Base-by-base conservation (phyloP, 768 basidiomycete genomes). In the Boletus sp. region DNA sequence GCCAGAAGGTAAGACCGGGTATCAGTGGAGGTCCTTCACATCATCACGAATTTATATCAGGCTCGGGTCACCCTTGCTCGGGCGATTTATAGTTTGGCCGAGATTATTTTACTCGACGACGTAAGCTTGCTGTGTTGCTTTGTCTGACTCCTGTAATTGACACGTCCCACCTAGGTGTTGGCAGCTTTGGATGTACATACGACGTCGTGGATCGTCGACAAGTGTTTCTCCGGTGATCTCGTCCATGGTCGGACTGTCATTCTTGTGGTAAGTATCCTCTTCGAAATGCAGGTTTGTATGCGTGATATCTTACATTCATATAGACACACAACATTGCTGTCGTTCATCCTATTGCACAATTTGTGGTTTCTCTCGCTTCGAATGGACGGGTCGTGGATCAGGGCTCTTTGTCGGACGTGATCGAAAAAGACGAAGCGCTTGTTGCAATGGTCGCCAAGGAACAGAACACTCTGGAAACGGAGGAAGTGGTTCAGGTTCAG, bases 31-130 rank as follows among this genome's bases (percentile, higher is more conserved):
- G 9, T 3, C 6, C 8, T 29, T 14, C 35, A 11, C 15, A 11
- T 8, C n/a, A 18, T 37, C 28, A 49, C 7, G 0, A 6, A 1
- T 29, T 54, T 54, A 1, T n/a, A 17, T 35, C 18, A 54, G 52
- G 47, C 52, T 39, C 52, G 52, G 18, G 17, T 54, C 35, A 54
- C 53, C 11, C 36, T 54, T 4, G 53, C 53, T 32, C 53, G 53
- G 18, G 36, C 53, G 29, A 37, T 54, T 14, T 54, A 54, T 30
- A 54, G 46, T 20, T 51, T 14, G 2, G 53, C 47, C 6, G 48
- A 54, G 7, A 51, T 50, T 5, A 17, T 51, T 17, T 39, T 51
- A 39, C 53, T 54, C 28, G 52, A 53, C 45, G 52, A 53, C 30
- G 44, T 53, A 35, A 35, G 24, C 20, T 15, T 7, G 12, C 3